Base-by-base conservation (phyloP, 805 yeast genomes). In the Candida tammaniensis region DNA sequence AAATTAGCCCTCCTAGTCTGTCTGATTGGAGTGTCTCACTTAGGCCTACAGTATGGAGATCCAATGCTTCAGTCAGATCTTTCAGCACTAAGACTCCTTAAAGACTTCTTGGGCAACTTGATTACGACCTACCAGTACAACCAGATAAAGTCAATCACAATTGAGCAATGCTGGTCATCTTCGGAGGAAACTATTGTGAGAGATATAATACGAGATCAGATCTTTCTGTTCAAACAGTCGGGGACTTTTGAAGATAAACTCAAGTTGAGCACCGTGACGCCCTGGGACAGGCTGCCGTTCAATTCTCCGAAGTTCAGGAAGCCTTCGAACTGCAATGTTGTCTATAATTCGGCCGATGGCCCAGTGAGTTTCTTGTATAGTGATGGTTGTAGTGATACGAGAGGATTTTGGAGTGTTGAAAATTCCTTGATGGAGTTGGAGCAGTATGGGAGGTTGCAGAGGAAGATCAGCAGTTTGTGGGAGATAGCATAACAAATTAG, bases 151-250 rank as follows among this genome's bases (percentile, higher is more conserved):
- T 28, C n/a, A n/a, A n/a, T n/a, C 17, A 23, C 37, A 9, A 34
- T 34, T 19, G 28, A 27, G 23, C 52, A 57, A 33, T 53, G 57
- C 16, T 59, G 66, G 66, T 54, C 63, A 2, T 46, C 55, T 10
- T 38, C 51, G 2, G 62, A 59, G 36, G 64, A 57, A 17, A 32
- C 55, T 8, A 38, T 47, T 5, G 24, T 50, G 5, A 41, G 56
- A 36, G 49, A 52, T 23, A 21, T 12, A 16, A 14, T 40, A 5
- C 21, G 33, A 18, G 40, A 36, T 46, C 41, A 19, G 31, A 35
- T 30, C 13, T 25, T 27, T 18, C 18, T 14, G 18, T 40, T 9
- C 18, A 28, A 19, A 15, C 10, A 18, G 5, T 18, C 21, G n/a
- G 17, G 26, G 17, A 15, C 20, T 7, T n/a, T 15, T 9, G 12